Conservation (phyloP, 1,284 basidiomycete species). For the Ustilago trichophora region DNA sequence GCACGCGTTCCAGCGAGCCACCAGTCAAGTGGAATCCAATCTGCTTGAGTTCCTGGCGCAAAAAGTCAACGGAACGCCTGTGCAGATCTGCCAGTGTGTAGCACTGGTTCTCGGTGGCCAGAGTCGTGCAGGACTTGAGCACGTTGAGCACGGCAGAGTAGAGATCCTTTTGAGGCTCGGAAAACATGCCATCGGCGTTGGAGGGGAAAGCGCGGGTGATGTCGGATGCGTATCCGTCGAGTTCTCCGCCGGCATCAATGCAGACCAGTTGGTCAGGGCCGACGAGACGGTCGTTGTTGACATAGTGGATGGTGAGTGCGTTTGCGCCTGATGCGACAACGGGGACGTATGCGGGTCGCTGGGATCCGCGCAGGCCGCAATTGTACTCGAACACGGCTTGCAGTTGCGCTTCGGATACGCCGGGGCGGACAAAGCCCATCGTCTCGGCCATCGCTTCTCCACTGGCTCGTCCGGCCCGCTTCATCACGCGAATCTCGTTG, state of each 20-base stretch:
- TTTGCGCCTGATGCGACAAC: constrained; percentile 62
- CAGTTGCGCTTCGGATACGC: constrained; percentile 52
- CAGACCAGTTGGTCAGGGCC: constrained; percentile 53
- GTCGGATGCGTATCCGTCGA: constrained; percentile 90
- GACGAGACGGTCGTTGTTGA: constrained; percentile 58
- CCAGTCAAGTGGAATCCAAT: constrained; percentile 77
- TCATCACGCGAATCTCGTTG: constrained; percentile 62
- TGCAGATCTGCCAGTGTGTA: constrained; percentile 82
- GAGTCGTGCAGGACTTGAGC: constrained; percentile 75
- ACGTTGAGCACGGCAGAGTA: constrained; percentile 83
- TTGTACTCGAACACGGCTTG: constrained; percentile 62
- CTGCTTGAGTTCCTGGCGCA: constrained; percentile 79
- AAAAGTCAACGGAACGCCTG: constrained; percentile 75
- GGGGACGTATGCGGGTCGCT: constrained; percentile 64
- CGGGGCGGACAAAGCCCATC: constrained; percentile 54
- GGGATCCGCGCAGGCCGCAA: constrained; percentile 54
- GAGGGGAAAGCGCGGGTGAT: constrained; percentile 94
- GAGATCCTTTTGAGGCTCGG: constrained; percentile 81
- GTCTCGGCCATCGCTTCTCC: constrained; percentile 60
- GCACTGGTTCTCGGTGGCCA: constrained; percentile 69
- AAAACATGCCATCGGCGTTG: constrained; percentile 71
- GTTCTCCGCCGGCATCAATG: constrained; percentile 65
- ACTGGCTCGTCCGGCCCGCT: constrained; percentile 56
- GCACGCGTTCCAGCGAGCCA: constrained; percentile 75
- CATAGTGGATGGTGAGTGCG: constrained; percentile 60